Conservation (phyloP, 345 rosid genomes). For the Melastoma malabathricum region DNA sequence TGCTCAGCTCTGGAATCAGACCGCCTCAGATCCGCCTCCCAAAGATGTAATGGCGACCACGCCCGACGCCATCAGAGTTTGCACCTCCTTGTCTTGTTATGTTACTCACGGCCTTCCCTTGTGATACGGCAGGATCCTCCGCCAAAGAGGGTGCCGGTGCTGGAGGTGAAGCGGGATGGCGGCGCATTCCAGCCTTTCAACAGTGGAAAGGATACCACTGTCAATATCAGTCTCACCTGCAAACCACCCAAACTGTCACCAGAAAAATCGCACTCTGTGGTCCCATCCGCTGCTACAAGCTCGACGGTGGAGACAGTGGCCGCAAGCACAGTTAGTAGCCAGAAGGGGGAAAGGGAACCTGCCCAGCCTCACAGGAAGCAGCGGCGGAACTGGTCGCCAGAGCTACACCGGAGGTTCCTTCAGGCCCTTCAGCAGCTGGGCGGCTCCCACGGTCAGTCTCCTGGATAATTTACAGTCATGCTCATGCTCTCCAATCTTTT, state of each 20-base stretch:
- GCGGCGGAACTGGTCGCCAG: constrained; percentile 93
- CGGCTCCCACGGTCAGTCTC: constrained; percentile 60
- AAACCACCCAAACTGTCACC: constrained; percentile 8
- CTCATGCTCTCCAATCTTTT: neutral
- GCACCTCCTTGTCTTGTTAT: neutral
- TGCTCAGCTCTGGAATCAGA: constrained; percentile 83
- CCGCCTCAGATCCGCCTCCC: constrained; percentile 43
- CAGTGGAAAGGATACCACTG: constrained; percentile 11
- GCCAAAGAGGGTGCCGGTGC: constrained; percentile 35
- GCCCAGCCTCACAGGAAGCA: constrained; percentile 49
- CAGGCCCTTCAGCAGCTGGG: constrained; percentile 90
- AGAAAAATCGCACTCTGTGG: constrained; percentile 7
- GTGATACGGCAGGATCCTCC: constrained; percentile 10
- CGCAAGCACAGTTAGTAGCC: constrained; percentile 11
- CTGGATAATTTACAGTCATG: neutral
- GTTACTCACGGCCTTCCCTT: neutral
- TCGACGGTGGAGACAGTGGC: constrained; percentile 23
- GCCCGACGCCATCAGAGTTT: too few relatives aligned
- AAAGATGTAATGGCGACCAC: constrained; percentile 22
- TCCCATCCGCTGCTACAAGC: constrained; percentile 40
- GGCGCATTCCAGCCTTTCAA: constrained; percentile 82
- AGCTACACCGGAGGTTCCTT: constrained; percentile 71
- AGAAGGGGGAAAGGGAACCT: constrained; percentile 23
- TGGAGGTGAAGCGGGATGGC: constrained; percentile 53
- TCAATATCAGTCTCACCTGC: neutral